These are phyloP conservation scores for Suillus hirtellus DNA, from an alignment of 768 basidiomycete genomes.

Conservation along the genomic window DNA sequence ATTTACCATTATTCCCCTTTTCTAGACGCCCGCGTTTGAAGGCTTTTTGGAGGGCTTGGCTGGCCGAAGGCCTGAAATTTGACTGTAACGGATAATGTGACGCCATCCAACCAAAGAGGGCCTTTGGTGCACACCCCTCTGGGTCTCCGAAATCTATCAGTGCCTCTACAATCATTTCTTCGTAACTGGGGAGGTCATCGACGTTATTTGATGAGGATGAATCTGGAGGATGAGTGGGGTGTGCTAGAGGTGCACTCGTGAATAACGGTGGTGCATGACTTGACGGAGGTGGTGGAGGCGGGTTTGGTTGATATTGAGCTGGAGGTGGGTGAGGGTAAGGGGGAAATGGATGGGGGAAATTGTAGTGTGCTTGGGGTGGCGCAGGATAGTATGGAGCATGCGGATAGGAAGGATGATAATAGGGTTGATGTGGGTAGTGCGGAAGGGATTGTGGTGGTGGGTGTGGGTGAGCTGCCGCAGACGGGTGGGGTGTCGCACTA, in stretches of 20 bases:
- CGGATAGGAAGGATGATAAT: slow-evolving; percentile 60
- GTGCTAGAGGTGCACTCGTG: slow-evolving; percentile 29
- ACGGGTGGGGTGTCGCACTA: slow-evolving; percentile 25
- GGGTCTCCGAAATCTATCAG: slow-evolving; percentile 63
- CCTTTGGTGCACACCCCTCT: slow-evolving; percentile 82
- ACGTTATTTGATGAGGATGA: slow-evolving; percentile 23
- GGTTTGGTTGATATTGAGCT: slow-evolving; percentile 31
- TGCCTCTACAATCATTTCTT: slow-evolving; percentile 90
- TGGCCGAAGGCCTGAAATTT: slow-evolving; percentile 89
- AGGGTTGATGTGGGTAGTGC: slow-evolving; percentile 55
- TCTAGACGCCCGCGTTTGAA: slow-evolving; percentile 79
- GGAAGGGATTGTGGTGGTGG: slow-evolving; percentile 26
- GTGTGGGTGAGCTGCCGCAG: slow-evolving; percentile 22
- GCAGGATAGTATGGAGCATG: slow-evolving; percentile 67
- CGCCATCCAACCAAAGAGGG: slow-evolving; percentile 83
- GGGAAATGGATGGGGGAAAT: slow-evolving; percentile 42
- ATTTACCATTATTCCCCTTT: slow-evolving; percentile 72
- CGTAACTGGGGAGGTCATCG: slow-evolving; percentile 80
- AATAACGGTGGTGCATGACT: slow-evolving; percentile 27
- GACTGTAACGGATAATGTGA: slow-evolving; percentile 77
- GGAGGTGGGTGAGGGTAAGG: slow-evolving; percentile 33
- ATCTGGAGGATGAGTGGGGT: slow-evolving; percentile 18
- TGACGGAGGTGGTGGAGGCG: slow-evolving; percentile 31
- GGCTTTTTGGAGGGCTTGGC: slow-evolving; percentile 87
- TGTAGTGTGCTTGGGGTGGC: slow-evolving; percentile 35